Evolutionary conservation across 805 yeast genomes (phyloP).

Genomic region (Brettanomyces naardenensis): DNA sequence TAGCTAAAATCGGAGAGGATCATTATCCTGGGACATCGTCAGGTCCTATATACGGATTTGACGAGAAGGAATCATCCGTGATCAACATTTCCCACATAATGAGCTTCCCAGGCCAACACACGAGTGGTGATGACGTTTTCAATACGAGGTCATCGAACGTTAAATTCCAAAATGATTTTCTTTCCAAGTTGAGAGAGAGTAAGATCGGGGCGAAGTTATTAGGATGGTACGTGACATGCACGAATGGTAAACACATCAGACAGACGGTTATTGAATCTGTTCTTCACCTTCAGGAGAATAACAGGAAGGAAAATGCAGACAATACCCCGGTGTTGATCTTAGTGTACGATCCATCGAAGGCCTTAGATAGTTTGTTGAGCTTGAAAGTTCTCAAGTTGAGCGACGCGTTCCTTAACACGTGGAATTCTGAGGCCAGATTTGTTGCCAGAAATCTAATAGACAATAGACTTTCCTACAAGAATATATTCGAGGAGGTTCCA

Average conservation of each 20-base stretch:
- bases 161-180: constrained; percentile 61
- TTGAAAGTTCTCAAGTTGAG: constrained; percentile 66
- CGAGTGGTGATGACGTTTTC: constrained; percentile 40
- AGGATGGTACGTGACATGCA: constrained; percentile 76
- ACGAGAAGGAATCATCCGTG: constrained; percentile 34
- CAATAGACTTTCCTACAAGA: constrained; percentile 53
- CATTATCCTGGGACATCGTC: constrained; percentile 52
- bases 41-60: constrained; percentile 74
- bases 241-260: constrained; percentile 62
- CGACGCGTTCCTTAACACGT: constrained; percentile 45
- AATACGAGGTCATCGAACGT: constrained; percentile 49
- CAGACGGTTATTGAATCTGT: constrained; percentile 61
- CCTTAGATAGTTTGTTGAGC: constrained; percentile 53
- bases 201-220: constrained; percentile 62
- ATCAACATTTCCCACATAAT: constrained; percentile 42
- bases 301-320: constrained; percentile 20
- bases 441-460: constrained; percentile 54
- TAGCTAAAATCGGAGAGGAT: constrained; percentile 62
- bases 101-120: constrained; percentile 9
- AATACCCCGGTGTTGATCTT: constrained; percentile 38
- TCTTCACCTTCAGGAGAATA: constrained; percentile 46
- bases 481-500: constrained; percentile 67
- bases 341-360: constrained; percentile 64
- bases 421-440: constrained; percentile 49
- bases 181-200: constrained; percentile 51